Evolutionary conservation across 140 eudicot species (phyloP).

Genomic region (Senecio squalidus): DNA sequence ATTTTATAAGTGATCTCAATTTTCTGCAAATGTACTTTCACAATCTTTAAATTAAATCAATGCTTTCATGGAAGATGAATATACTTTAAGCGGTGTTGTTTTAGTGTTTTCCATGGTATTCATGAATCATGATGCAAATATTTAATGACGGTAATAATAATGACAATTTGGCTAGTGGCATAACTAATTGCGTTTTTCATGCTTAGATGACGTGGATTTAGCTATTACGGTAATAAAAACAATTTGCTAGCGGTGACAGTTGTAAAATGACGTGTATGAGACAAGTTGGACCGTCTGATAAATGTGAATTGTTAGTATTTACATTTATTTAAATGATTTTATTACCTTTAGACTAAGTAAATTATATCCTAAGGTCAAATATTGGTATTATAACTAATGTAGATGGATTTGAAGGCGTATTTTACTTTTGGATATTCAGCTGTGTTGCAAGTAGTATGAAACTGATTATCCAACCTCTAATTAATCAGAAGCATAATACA

Average conservation of each 20-base stretch:
- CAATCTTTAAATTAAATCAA: not conserved
- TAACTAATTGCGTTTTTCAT: not conserved
- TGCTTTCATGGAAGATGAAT: not conserved
- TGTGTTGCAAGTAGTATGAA: no score
- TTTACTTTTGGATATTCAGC: no score
- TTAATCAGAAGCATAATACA: no score
- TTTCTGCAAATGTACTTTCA: not conserved
- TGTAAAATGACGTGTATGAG: not conserved
- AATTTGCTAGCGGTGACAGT: slow-evolving; percentile 14
- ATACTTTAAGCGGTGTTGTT: not conserved
- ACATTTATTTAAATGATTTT: no score
- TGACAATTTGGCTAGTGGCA: not conserved
- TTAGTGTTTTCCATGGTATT: slow-evolving; percentile 1
- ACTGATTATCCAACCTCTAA: no score
- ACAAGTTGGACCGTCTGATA: slow-evolving; percentile 9
- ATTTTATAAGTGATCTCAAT: not conserved
- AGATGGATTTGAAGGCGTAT: no score
- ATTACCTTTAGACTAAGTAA: no score
- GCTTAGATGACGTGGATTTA: slow-evolving; percentile 1
- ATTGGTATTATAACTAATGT: no score
- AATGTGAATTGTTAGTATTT: slow-evolving; percentile 8
- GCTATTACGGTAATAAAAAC: slow-evolving; percentile 9
- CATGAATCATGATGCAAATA: slow-evolving; percentile 5
- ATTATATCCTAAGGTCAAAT: no score
- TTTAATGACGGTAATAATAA: not conserved